Evolutionary conservation across 768 basidiomycete species (phyloP).

Genomic region (Chalciporus pseudorubinellus): DNA sequence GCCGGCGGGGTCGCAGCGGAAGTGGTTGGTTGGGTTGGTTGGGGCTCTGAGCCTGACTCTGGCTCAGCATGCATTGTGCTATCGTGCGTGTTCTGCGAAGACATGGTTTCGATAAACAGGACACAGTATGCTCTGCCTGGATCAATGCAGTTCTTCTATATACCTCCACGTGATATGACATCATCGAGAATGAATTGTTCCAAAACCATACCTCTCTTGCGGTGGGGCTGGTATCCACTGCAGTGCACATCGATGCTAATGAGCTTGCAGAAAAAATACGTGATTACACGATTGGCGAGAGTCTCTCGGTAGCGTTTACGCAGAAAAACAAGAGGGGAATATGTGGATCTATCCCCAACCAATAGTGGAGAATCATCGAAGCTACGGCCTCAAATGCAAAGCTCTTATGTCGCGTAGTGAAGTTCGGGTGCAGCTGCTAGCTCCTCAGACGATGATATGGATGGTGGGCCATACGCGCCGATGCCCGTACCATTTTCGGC

Average conservation of each 20-base stretch:
- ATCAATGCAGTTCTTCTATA: not conserved
- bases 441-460: constrained; percentile 27
- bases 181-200: constrained; percentile 6
- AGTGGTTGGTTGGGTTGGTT: constrained; percentile 12
- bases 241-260: no score
- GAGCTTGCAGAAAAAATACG: not conserved
- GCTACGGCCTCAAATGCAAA: not conserved
- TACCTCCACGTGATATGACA: constrained; percentile 26
- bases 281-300: not conserved
- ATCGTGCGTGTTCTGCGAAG: not conserved
- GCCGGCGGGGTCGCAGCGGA: constrained; percentile 29
- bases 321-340: not conserved
- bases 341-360: no score
- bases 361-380: not conserved
- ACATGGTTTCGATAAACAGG: not conserved
- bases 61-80: not conserved
- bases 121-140: not conserved
- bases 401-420: not conserved
- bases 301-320: not conserved
- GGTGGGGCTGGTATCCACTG: no score
- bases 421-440: constrained; percentile 11
- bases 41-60: constrained; percentile 3
- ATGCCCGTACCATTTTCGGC: constrained; percentile 33
- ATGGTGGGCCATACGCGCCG: constrained; percentile 10
- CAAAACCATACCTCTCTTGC: not conserved